Base-by-base conservation (phyloP, 1,284 basidiomycete species). In the Sanghuangporus sanghuang region DNA sequence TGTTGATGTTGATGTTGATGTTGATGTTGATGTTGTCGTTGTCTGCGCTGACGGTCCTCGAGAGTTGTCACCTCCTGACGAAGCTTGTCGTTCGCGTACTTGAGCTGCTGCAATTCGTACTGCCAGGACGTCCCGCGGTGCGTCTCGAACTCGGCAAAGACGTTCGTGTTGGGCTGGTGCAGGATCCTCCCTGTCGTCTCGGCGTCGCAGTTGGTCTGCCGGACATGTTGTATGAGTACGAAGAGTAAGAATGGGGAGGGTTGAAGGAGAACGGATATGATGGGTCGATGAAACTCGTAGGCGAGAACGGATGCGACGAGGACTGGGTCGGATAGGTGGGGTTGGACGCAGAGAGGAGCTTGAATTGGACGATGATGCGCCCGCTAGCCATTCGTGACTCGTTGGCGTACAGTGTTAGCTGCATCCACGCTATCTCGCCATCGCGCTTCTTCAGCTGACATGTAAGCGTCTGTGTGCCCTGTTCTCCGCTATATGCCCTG, bases 21-120 rank as follows among this genome's bases (percentile, higher is more conserved):
- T 6, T 52, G 49, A 1, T 52, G 50, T 9, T 52, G 50, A 3
- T 52, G 9, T 8, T 38, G 36, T 36, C 32, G 58, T 35, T 40
- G 46, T 35, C 35, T 35, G 8, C 58, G 32, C 16, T 52, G 58
- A 11, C 36, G 58, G 7, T 57, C 72, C 74, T 88, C 87, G 50
- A 89, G 73, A 36, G 72, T 76, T 21, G 75, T 18, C 5, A 95
- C 77, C 74, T 95, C 91, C 65, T 92, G 89, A 62, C 77, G 76
- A 60, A 96, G 70, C 67, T 87, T 77, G 72, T 85, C 79, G 71
- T 96, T 96, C 60, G 83, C 80, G 69, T 86, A 86, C 72, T 86
- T 83, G 68, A 95, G 79, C 75, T 95, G 91, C 75, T 95, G 90
- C 42, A 96, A 79, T 76, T 95, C 93, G 71, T 94, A 96, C 75